phyloP scores from a whole-genome alignment of 495 filamentous ascomycete genomes.

The Cercophora samala region DNA sequence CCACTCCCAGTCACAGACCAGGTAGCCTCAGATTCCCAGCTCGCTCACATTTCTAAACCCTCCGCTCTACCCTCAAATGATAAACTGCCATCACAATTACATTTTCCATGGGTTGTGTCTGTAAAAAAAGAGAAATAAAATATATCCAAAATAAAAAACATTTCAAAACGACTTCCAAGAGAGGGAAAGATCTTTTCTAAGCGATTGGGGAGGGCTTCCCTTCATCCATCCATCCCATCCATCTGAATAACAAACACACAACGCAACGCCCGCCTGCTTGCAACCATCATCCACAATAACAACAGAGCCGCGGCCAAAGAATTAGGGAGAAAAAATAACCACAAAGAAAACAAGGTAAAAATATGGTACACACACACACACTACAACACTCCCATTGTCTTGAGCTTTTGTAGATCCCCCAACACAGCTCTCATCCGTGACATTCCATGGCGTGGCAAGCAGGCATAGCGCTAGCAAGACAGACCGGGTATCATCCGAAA shows the following conservation, averaged over 20 bases:
- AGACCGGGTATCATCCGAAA: background rate
- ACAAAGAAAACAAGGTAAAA: conserved; percentile 8
- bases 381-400: conserved; percentile 8
- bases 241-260: background rate
- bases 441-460: too few relatives aligned
- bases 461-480: background rate
- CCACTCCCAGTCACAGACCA: conserved; percentile 16
- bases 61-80: background rate
- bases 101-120: background rate
- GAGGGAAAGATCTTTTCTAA: conserved; percentile 14
- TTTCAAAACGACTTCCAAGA: conserved; percentile 5
- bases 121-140: conserved; percentile 5
- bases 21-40: background rate
- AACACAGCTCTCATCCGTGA: background rate
- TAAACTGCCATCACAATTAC: background rate
- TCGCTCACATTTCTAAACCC: background rate
- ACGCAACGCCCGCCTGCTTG: conserved; percentile 12
- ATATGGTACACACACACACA: conserved; percentile 14
- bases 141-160: background rate
- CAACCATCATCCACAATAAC: conserved; percentile 4
- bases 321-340: conserved; percentile 12
- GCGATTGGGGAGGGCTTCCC: background rate
- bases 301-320: conserved; percentile 13
- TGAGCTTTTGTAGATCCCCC: background rate
- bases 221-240: background rate